A percentile compares a stretch with the other conserved stretches of the same genome.
Conservation (phyloP, 169 alveolate species). For the Perkinsus olseni region DNA sequence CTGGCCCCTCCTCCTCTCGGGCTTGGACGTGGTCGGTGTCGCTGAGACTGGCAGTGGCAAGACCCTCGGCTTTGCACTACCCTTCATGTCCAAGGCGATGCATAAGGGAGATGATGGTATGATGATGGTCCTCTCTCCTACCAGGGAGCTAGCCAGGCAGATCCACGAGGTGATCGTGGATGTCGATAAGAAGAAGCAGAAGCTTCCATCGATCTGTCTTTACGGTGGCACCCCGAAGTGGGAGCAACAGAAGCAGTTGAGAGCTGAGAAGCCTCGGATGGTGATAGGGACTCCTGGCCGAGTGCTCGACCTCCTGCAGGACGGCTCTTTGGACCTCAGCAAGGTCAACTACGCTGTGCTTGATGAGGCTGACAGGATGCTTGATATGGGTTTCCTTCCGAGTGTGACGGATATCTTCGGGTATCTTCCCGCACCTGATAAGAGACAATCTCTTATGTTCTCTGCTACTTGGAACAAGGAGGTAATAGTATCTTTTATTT, state of each 20-base stretch:
- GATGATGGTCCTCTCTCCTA: constrained; percentile 57
- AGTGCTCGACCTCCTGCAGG: constrained; percentile 50
- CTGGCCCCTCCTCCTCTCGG: constrained; percentile 29
- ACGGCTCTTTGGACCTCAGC: constrained; percentile 52
- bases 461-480: constrained; percentile 83
- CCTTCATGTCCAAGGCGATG: constrained; percentile 18
- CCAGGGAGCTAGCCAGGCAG: constrained; percentile 69
- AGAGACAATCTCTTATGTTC: constrained; percentile 83
- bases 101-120: constrained; percentile 26
- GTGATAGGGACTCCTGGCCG: constrained; percentile 85
- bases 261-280: constrained; percentile 37
- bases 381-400: constrained; percentile 72
- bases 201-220: neutral
- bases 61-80: constrained; percentile 40
- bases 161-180: constrained; percentile 16
- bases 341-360: constrained; percentile 69
- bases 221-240: constrained; percentile 9
- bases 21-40: constrained; percentile 35
- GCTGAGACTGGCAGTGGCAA: constrained; percentile 46
- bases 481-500: constrained; percentile 50
- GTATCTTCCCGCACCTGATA: constrained; percentile 60
- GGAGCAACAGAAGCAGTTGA: neutral
- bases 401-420: constrained; percentile 51
- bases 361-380: constrained; percentile 84
- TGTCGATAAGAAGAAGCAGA: neutral